A percentile compares a stretch with the other conserved stretches of the same genome.
These are phyloP conservation scores for Apiospora phragmitis DNA, from an alignment of 2,329 filamentous ascomycete species.

Conservation along the genomic window DNA sequence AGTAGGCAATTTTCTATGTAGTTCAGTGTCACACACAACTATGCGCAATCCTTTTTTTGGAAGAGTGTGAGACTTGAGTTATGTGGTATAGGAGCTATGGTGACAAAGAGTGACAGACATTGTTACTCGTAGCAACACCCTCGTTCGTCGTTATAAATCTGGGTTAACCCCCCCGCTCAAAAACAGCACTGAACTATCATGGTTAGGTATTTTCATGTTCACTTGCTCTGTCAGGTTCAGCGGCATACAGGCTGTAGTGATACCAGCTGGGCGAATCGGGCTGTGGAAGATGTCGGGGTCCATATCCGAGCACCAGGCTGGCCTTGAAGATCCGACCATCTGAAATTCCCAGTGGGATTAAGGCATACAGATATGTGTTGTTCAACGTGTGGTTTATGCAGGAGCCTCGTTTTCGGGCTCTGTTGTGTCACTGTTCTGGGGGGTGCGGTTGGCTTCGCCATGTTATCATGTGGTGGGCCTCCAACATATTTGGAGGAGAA, in stretches of 20 bases:
- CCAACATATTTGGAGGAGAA: not conserved
- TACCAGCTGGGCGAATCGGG: not conserved
- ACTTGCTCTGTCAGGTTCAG: not conserved
- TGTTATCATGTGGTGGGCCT: not conserved
- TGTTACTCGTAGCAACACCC: too few species aligned
- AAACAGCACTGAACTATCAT: not conserved
- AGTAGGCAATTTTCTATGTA: too few species aligned
- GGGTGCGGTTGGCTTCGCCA: conserved; percentile 1
- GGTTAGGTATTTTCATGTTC: too few species aligned
- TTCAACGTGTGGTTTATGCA: not conserved
- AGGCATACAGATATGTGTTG: not conserved
- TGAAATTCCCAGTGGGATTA: not conserved
- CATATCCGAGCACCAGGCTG: not conserved
- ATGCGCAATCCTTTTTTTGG: not conserved
- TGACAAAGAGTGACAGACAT: too few species aligned
- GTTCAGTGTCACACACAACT: too few species aligned
- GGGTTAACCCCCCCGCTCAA: not conserved
- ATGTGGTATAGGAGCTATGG: too few species aligned
- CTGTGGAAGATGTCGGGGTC: not conserved
- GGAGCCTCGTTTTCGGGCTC: not conserved
- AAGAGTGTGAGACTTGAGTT: not conserved
- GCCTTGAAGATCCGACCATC: not conserved
- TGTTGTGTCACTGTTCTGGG: not conserved
- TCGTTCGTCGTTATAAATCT: too few species aligned
- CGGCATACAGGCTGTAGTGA: not conserved